Evolutionary conservation across 2,329 filamentous ascomycete genomes (phyloP), one percentile per base, ranked within the genome.

Genomic region (Phialophora chinensis): DNA sequence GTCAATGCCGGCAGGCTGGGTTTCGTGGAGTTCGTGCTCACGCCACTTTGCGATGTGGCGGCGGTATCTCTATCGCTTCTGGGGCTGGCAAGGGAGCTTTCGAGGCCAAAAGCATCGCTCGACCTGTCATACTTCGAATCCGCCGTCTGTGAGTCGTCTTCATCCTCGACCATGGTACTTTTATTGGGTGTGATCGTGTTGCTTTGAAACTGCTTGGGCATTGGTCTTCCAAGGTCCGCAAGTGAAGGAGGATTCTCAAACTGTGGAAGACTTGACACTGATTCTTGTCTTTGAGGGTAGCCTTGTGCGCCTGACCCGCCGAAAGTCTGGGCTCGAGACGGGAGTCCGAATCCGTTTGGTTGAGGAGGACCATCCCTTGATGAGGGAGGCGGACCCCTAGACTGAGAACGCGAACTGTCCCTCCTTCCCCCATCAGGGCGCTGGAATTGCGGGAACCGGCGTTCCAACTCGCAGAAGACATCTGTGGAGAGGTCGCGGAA

Each of bases 171-270:
- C 89, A 98, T 93, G 0, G 91, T 97, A 74, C 94, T 96, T 80
- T 98, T 99, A 76, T 97, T 98, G 0, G 95, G 95, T 35, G 98
- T 91, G 74, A 98, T 96, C 0, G 93, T 98, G 76, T 96, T 98
- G 76, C 91, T 94, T 76, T 97, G 93, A 71, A 96, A 93, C 44
- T 93, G 93, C 76, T 96, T 97, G 17, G 91, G 90, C 71, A 91
- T 87, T 4, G 93, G 93, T 54, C 91, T 86, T 50, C 90, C 89
- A 70, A 88, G 90, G 60, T 90, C 88, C 73, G 88, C 87, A 3
- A 59, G 38, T 31, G 65, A 49, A 23, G 63, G 65, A 27, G 63
- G 65, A 33, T 66, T 67, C 7, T 70, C 71, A 31, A 70, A 60
- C 11, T 64, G 69, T 20, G 69, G 64, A 50, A 70, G 44, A 42